These are phyloP conservation scores for Phragmites australis DNA, from an alignment of 176 grass and related monocot genomes.

Conservation along the genomic window DNA sequence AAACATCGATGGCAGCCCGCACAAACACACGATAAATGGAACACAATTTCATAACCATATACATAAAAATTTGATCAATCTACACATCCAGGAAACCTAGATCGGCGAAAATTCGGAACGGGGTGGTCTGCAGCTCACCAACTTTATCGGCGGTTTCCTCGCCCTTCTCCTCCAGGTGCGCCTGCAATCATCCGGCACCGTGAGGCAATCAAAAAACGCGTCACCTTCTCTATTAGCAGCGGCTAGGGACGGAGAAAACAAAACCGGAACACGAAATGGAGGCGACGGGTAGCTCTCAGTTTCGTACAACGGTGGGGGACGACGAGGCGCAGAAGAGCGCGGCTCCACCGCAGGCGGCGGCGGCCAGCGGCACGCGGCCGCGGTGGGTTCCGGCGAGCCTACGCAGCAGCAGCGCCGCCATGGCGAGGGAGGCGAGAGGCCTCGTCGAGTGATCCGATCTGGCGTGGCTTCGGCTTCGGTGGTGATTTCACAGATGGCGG, in stretches of 20 bases:
- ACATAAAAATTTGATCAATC: too few relatives aligned
- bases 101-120: too few relatives aligned
- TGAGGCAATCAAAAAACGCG: background rate
- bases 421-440: conserved; percentile 4
- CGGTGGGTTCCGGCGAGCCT: conserved; percentile 50
- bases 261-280: conserved; percentile 28
- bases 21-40: too few relatives aligned
- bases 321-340: conserved; percentile 60
- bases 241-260: conserved; percentile 1
- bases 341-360: conserved; percentile 48
- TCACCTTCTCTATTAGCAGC: background rate
- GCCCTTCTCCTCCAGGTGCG: conserved; percentile 58
- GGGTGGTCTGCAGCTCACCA: conserved; percentile 42
- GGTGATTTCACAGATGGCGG: background rate
- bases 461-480: conserved; percentile 8
- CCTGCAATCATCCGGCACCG: conserved; percentile 50
- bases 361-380: conserved; percentile 41
- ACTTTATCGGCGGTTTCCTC: conserved; percentile 55
- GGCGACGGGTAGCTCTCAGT: background rate
- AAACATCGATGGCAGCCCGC: too few relatives aligned
- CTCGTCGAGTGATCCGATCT: conserved; percentile 42
- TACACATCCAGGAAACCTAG: too few relatives aligned
- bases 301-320: conserved; percentile 47
- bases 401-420: conserved; percentile 72
- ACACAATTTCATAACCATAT: too few relatives aligned